Evolutionary conservation across 169 alveolate species (phyloP), one percentile per base, ranked within the genome.

Genomic region (Miamiensis avidus): DNA sequence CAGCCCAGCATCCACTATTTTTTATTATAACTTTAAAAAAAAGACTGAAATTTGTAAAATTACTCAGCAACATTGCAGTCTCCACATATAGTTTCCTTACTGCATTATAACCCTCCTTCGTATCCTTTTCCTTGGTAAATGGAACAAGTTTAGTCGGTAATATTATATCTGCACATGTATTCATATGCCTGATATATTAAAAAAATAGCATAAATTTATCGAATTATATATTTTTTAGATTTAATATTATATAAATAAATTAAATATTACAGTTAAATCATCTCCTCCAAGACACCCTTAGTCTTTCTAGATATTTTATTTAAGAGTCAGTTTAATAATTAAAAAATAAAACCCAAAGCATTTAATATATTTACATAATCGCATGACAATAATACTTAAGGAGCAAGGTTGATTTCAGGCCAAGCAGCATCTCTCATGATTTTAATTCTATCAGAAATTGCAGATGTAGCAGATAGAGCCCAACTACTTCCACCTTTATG

Each of bases 1-100:
- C 85, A 32, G 91, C 90, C 86, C 84, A 87, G 65, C 95, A 91
- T 26, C 91, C 88, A 49, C 69, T 49, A 11, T 49, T 49, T 11
- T 49, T 49, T 49, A 11, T 49, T 11, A 11, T 49, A 11, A 49
- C 69, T 49, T 49, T 49, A 49, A 49, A 49, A 11, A 49, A 11
- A 11, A 49, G 20, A 49, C 4, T 49, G 4, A 11, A 11, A 49
- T 11, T 49, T 11, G 20, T 49, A 49, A 11, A 11, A 49, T 20
- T 4, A 4, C 25, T 72, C 85, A 74, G 76, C 84, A 28, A 90
- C 84, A 49, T 74, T 69, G 65, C 94, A 90, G 74, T 82, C 74
- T 74, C 65, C 83, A 73, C 94, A 90, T 74, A 69, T 79, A 32
- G 65, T 65, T 20, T 75, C 4, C 0, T 89, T 84, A 16, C 91